phyloP scores from a whole-genome alignment of 768 basidiomycete species.

The Boletus patriciae region DNA sequence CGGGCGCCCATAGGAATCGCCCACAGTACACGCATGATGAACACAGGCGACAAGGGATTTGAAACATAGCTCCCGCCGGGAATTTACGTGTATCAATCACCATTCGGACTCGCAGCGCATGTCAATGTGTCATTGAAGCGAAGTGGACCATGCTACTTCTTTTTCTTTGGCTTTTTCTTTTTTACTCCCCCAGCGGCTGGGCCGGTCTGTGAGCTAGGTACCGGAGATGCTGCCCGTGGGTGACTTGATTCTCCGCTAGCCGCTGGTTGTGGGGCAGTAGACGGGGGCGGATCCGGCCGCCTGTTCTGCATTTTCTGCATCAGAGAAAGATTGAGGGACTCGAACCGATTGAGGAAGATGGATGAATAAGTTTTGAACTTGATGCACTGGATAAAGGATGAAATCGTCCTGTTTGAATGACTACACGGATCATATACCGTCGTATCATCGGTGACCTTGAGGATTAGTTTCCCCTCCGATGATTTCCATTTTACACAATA shows the following conservation, averaged over 20 bases:
- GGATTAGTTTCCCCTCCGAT: constrained; percentile 80
- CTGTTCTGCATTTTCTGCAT: constrained; percentile 86
- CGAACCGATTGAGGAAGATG: constrained; percentile 95
- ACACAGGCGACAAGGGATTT: constrained; percentile 1
- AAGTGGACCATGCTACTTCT: constrained; percentile 45
- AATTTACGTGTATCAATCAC: constrained; percentile 7
- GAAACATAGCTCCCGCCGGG: neutral
- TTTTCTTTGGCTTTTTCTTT: constrained; percentile 86
- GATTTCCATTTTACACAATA: constrained; percentile 92
- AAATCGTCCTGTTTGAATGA: neutral
- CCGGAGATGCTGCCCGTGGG: constrained; percentile 37
- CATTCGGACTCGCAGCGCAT: constrained; percentile 14
- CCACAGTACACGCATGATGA: neutral
- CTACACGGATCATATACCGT: constrained; percentile 56
- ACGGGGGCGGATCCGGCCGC: constrained; percentile 37
- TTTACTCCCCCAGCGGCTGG: constrained; percentile 61
- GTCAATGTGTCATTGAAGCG: constrained; percentile 4
- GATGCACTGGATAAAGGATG: constrained; percentile 61
- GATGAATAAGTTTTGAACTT: constrained; percentile 96
- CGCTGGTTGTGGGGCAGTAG: constrained; percentile 14
- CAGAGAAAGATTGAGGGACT: constrained; percentile 81
- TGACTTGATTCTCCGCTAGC: constrained; percentile 23
- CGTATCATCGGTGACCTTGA: constrained; percentile 91
- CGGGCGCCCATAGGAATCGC: neutral
- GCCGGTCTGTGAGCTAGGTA: constrained; percentile 32